Conservation (phyloP, 768 basidiomycete species). For the Lepiota venenata region DNA sequence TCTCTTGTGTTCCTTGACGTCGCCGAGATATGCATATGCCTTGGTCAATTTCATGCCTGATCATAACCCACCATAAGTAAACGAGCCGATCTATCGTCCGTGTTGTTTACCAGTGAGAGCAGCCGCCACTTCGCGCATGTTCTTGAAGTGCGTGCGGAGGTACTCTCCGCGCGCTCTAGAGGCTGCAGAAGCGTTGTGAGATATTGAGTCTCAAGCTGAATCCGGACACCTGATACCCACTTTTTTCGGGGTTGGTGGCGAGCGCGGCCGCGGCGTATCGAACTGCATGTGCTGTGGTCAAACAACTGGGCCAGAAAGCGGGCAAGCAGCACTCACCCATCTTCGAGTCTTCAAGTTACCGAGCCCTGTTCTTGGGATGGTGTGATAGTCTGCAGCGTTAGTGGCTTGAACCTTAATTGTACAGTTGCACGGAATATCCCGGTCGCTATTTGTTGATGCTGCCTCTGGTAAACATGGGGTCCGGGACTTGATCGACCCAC, state of each 20-base stretch:
- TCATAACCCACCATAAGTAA: neutral
- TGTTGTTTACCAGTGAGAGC: constrained; percentile 74
- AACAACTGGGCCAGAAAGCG: constrained; percentile 17
- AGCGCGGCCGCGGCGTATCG: constrained; percentile 90
- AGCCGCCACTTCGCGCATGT: constrained; percentile 99
- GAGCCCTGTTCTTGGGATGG: constrained; percentile 30
- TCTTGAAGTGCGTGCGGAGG: constrained; percentile 99
- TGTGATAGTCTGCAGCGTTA: constrained; percentile 16
- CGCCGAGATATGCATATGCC: constrained; percentile 91
- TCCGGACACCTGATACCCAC: constrained; percentile 41
- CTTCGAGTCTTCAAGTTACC: constrained; percentile 56
- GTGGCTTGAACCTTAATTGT: constrained; percentile 46
- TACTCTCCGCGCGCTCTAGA: constrained; percentile 94
- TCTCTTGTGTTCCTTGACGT: constrained; percentile 96
- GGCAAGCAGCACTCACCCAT: constrained; percentile 52
- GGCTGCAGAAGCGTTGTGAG: constrained; percentile 43
- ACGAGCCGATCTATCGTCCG: neutral
- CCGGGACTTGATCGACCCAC: no score
- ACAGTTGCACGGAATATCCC: constrained; percentile 28
- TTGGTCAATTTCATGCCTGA: constrained; percentile 89
- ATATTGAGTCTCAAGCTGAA: neutral
- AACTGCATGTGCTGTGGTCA: constrained; percentile 43
- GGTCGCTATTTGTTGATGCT: neutral
- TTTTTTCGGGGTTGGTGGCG: constrained; percentile 94
- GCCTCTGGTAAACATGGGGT: neutral